Base-by-base conservation (phyloP, 768 basidiomycete genomes). In the Phanerodontia chrysosporium region DNA sequence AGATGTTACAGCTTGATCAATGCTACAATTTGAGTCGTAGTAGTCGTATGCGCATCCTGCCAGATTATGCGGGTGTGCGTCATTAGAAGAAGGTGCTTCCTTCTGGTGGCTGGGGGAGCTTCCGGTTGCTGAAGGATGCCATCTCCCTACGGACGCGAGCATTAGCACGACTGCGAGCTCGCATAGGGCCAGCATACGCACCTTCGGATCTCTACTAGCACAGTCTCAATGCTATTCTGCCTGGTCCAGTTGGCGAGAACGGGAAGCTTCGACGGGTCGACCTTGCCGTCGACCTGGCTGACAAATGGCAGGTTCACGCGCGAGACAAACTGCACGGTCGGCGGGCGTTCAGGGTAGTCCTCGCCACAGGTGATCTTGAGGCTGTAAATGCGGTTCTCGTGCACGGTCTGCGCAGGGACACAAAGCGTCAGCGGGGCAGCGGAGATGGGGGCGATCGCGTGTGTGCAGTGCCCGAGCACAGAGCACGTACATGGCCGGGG, bases 331-430 rank as follows among this genome's bases (percentile, higher is more conserved):
- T 89, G 86, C 58, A 98, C 84, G 18, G 77, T 73, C 16, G 96
- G 96, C 3, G 89, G 90, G 0, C 58, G 57, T 49, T 96, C 92
- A 28, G 92, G 91, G 72, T 95, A 95, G 2, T 68, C 57, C 1
- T 82, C 76, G 51, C 85, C 90, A 67, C 96, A 98, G 68, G 79
- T 77, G 70, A 99, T 95, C 76, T 89, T 90, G 67, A 99, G 83
- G 53, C 86, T 89, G 83, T 98, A 99, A 76, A 98, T 99, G 55
- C 97, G 85, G 76, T 98, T 99, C 83, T 99, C 96, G 74, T 98
- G 95, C 3, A 96, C 93, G 24, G 95, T 96, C 92, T 96, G 65
- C 22, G 21, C 18, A 18, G 27, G 25, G 36, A n/a, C n/a, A n/a
- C 14, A 52, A 18, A 27, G 32, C 32, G 58, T 49, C 25, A 59